Evolutionary conservation across 73 alveolate species (phyloP).

Genomic region (Tetrahymena elliotti): DNA sequence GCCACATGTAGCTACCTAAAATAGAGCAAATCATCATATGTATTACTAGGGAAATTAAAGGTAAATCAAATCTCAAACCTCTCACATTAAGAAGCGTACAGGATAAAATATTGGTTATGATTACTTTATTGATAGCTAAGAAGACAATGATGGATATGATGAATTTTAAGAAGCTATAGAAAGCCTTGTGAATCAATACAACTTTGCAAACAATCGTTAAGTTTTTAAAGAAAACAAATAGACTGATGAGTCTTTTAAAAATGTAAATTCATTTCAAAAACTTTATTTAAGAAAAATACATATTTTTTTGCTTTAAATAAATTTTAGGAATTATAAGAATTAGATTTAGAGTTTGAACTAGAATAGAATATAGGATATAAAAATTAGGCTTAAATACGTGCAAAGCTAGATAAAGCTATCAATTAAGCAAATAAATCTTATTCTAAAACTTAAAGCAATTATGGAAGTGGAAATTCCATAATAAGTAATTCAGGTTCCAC

Average conservation of each 20-base stretch:
- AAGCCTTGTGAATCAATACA: background rate
- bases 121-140: background rate
- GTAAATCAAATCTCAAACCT: background rate
- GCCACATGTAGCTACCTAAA: background rate
- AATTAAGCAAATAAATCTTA: background rate
- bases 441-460: background rate
- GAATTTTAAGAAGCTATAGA: background rate
- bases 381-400: background rate
- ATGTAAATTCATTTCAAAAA: too few species aligned
- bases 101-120: background rate
- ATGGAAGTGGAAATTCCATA: background rate
- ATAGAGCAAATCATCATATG: background rate
- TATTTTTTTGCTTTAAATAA: too few species aligned
- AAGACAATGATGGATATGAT: background rate
- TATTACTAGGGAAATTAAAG: background rate
- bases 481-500: background rate
- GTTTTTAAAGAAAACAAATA: background rate
- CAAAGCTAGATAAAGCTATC: background rate
- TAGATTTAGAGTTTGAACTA: background rate
- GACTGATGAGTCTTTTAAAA: background rate
- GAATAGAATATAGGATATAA: background rate
- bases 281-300: too few species aligned
- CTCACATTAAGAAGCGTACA: background rate
- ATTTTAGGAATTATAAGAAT: background rate
- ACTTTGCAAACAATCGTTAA: background rate